Evolutionary conservation across 202 grass and related monocot species (phyloP).

Genomic region (Carex arenaria): DNA sequence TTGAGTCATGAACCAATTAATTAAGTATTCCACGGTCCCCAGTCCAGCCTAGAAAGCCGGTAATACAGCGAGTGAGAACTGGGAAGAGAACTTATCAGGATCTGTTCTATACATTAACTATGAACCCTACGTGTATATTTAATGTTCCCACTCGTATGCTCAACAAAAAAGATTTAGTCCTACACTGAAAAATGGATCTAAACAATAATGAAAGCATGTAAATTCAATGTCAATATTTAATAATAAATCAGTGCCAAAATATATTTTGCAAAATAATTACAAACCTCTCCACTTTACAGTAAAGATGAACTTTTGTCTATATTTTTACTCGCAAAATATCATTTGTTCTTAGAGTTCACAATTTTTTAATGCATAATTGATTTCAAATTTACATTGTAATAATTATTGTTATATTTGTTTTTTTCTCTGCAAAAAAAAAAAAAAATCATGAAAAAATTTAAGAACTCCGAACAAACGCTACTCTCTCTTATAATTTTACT

Average conservation of each 20-base stretch:
- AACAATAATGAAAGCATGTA: too few relatives aligned
- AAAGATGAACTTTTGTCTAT: neutral
- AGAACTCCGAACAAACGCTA: neutral
- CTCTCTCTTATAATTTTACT: neutral
- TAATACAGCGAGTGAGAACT: neutral
- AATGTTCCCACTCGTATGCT: neutral
- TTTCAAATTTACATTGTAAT: neutral
- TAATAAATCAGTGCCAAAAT: too few relatives aligned
- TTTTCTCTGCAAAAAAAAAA: neutral
- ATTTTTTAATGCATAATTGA: neutral
- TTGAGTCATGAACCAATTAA: neutral
- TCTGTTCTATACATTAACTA: neutral
- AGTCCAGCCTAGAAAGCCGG: slow-evolving; percentile 27
- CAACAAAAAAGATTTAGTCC: neutral
- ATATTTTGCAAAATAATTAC: too few relatives aligned
- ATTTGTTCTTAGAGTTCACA: neutral
- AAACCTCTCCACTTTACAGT: too few relatives aligned
- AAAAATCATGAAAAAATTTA: neutral
- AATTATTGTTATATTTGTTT: neutral
- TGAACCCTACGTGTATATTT: neutral
- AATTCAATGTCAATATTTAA: too few relatives aligned
- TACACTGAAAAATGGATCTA: too few relatives aligned
- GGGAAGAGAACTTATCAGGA: neutral
- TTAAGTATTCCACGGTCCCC: neutral
- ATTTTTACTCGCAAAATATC: neutral